Evolutionary conservation across 2,329 filamentous ascomycete genomes (phyloP).

Genomic region (Neopestalotiopsis clavispora): DNA sequence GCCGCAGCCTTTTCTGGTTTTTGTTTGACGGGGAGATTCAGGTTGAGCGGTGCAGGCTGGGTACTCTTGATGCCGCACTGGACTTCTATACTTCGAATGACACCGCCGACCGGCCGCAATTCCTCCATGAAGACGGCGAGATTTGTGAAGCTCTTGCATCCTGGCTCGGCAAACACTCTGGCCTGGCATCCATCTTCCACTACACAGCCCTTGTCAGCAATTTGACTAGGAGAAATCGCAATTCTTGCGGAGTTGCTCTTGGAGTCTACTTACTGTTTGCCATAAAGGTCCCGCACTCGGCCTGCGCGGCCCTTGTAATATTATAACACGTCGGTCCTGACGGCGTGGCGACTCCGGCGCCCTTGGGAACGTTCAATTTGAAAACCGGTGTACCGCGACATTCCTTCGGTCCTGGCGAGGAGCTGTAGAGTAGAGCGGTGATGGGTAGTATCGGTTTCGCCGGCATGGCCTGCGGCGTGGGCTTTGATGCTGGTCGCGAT

Average conservation of each 20-base stretch:
- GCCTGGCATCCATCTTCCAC: conserved; percentile 43
- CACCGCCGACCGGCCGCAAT: conserved; percentile 36
- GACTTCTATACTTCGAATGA: conserved; percentile 40
- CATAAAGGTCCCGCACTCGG: conserved; percentile 41
- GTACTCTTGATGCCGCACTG: conserved; percentile 36
- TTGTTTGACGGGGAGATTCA: conserved; percentile 17
- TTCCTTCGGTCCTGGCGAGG: conserved; percentile 39
- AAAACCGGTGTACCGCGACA: conserved; percentile 39
- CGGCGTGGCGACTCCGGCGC: conserved; percentile 20
- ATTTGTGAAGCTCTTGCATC: conserved; percentile 39
- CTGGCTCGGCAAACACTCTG: conserved; percentile 39
- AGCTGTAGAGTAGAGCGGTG: conserved; percentile 48
- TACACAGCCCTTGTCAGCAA: not conserved
- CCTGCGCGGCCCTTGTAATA: conserved; percentile 29
- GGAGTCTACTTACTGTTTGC: conserved; percentile 30
- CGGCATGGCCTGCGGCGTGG: conserved; percentile 37
- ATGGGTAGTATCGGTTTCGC: conserved; percentile 47
- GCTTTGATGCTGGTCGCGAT: conserved; percentile 38
- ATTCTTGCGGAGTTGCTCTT: too few species aligned
- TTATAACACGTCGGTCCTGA: conserved; percentile 39
- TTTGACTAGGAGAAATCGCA: too few species aligned
- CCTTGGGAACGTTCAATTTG: conserved; percentile 32
- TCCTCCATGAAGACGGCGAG: conserved; percentile 43
- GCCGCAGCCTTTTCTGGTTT: not conserved
- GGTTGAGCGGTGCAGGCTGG: conserved; percentile 31